Conservation (phyloP, 768 basidiomycete genomes). For the Lentinula guzmanii region DNA sequence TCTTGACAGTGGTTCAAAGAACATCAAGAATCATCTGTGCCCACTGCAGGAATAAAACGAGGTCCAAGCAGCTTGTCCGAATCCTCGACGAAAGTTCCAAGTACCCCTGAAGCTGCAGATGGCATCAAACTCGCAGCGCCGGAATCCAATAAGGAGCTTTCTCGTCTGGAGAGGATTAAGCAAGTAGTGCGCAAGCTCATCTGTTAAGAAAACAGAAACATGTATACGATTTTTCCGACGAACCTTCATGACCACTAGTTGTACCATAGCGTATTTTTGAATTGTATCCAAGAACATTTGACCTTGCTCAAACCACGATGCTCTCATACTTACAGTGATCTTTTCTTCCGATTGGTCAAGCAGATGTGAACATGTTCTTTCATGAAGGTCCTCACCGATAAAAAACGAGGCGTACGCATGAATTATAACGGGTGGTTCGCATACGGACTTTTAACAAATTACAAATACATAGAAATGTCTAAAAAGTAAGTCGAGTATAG, state of each 20-base stretch:
- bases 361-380: too few relatives aligned
- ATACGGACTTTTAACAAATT: background rate
- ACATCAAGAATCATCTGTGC: conserved; percentile 11
- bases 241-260: background rate
- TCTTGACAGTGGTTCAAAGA: conserved; percentile 34
- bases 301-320: too few relatives aligned
- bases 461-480: background rate
- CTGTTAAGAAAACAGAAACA: background rate
- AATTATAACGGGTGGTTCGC: background rate
- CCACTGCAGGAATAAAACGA: background rate
- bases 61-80: background rate
- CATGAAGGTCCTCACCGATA: too few relatives aligned
- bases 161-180: background rate
- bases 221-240: background rate
- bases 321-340: too few relatives aligned
- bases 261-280: background rate
- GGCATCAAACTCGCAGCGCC: background rate
- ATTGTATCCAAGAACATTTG: too few relatives aligned
- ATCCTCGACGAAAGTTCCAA: background rate
- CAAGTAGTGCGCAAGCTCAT: background rate
- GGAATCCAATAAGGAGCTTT: background rate
- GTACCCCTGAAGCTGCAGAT: background rate
- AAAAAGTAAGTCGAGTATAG: background rate
- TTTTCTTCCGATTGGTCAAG: too few relatives aligned
- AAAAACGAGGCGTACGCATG: too few relatives aligned